These are phyloP conservation scores for Hyaloscypha finlandica DNA, from an alignment of 495 filamentous ascomycete species.

Conservation along the genomic window DNA sequence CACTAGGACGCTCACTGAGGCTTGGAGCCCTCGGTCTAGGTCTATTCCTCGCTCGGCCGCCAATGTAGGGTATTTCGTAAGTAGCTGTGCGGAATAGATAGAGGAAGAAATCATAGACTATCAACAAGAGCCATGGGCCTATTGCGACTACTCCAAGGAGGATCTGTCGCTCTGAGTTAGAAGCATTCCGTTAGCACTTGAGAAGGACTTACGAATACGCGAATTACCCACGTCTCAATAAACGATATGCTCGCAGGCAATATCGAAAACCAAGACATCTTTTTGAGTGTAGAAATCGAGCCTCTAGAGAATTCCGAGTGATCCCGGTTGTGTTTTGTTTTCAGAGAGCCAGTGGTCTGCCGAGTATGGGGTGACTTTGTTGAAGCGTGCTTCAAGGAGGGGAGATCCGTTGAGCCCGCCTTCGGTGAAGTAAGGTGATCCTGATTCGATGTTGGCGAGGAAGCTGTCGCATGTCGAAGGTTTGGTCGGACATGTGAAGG, in stretches of 20 bases:
- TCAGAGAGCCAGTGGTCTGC: neutral
- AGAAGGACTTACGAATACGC: conserved; percentile 58
- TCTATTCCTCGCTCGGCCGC: conserved; percentile 63
- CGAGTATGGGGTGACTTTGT: neutral
- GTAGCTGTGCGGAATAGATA: conserved; percentile 61
- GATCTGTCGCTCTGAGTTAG: conserved; percentile 46
- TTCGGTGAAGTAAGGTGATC: neutral
- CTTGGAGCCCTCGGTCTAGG: conserved; percentile 65
- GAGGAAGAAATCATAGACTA: conserved; percentile 68
- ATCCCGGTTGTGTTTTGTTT: neutral
- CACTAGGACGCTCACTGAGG: conserved; percentile 59
- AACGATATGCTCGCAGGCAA: conserved; percentile 56
- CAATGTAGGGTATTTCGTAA: conserved; percentile 62
- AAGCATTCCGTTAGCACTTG: neutral
- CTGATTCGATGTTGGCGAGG: neutral
- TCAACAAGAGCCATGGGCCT: conserved; percentile 63
- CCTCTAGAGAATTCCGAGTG: conserved; percentile 6
- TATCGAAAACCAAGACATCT: conserved; percentile 69
- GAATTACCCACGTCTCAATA: conserved; percentile 64
- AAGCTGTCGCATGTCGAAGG: conserved; percentile 20
- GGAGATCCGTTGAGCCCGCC: conserved; percentile 1
- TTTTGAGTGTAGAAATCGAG: neutral
- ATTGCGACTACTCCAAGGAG: conserved; percentile 65
- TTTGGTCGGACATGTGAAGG: neutral
- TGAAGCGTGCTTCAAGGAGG: neutral